Conservation (phyloP, 495 filamentous ascomycete species). For the Talaromyces liani region DNA sequence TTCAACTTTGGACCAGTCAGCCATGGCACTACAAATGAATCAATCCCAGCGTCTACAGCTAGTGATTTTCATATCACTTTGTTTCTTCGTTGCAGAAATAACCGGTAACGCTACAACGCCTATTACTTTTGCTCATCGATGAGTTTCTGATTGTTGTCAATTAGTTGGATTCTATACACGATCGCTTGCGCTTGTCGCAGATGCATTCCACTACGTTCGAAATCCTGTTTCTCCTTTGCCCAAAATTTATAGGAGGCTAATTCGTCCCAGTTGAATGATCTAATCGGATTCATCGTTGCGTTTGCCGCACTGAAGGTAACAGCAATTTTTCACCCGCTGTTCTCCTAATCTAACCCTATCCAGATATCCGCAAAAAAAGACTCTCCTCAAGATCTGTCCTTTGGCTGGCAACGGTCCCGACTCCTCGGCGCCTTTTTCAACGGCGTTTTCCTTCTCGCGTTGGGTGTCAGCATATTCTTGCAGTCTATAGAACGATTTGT, state of each 20-base stretch:
- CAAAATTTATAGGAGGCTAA: background rate
- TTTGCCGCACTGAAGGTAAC: slow-evolving; percentile 71
- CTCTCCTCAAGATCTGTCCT: slow-evolving; percentile 33
- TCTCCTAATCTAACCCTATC: background rate
- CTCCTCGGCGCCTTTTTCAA: slow-evolving; percentile 88
- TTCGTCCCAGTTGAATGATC: slow-evolving; percentile 66
- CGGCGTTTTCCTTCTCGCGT: slow-evolving; percentile 79
- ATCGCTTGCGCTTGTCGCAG: slow-evolving; percentile 18
- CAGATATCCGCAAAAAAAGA: slow-evolving; percentile 22
- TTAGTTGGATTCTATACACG: slow-evolving; percentile 67
- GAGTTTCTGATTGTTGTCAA: background rate
- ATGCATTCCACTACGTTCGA: slow-evolving; percentile 88
- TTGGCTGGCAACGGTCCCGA: slow-evolving; percentile 76
- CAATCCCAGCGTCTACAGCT: slow-evolving; percentile 32
- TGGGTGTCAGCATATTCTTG: slow-evolving; percentile 90
- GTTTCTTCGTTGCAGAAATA: slow-evolving; percentile 45
- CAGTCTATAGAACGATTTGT: slow-evolving; percentile 82
- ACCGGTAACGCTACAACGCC: slow-evolving; percentile 21
- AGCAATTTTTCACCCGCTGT: background rate
- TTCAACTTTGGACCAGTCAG: background rate
- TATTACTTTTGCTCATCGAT: background rate
- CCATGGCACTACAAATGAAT: slow-evolving; percentile 19
- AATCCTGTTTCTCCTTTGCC: background rate
- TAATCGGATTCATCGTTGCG: slow-evolving; percentile 78
- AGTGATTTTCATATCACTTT: slow-evolving; percentile 43